These are phyloP conservation scores for Eutypa lata DNA, from an alignment of 2,329 filamentous ascomycete species.

Conservation along the genomic window DNA sequence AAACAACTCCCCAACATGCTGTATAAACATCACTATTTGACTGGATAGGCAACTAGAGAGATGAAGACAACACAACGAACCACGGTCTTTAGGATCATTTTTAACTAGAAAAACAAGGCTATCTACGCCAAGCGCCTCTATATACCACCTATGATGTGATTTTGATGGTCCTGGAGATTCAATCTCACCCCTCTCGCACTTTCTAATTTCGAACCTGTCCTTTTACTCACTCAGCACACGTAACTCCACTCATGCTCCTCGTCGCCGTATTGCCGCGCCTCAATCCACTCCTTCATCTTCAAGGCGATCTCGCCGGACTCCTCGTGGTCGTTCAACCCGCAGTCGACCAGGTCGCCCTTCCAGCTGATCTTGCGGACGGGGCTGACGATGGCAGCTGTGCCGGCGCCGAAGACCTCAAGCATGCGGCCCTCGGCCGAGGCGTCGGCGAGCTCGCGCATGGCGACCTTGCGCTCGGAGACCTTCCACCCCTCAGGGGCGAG, in stretches of 20 bases:
- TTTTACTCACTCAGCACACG: slow-evolving; percentile 27
- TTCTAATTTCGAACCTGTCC: background rate
- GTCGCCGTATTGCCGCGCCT: slow-evolving; percentile 91
- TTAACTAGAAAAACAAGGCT: slow-evolving; percentile 1
- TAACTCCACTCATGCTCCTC: slow-evolving; percentile 90
- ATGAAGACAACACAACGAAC: background rate
- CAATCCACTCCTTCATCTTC: slow-evolving; percentile 95
- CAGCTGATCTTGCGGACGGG: slow-evolving; percentile 88
- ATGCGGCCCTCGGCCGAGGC: slow-evolving; percentile 81
- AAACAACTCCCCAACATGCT: too few species aligned
- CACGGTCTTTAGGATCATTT: slow-evolving; percentile 1
- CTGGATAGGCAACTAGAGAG: background rate
- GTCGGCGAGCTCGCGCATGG: slow-evolving; percentile 80
- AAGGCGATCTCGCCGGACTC: slow-evolving; percentile 85
- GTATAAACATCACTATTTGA: background rate
- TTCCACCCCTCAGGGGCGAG: slow-evolving; percentile 85
- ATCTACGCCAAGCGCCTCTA: slow-evolving; percentile 6
- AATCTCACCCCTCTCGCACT: background rate
- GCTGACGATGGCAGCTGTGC: slow-evolving; percentile 90
- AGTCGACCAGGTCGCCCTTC: slow-evolving; percentile 77
- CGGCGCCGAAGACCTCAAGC: slow-evolving; percentile 89
- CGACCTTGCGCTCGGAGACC: slow-evolving; percentile 84
- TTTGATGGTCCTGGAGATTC: background rate
- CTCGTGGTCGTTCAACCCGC: slow-evolving; percentile 74
- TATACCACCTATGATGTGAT: background rate